phyloP scores from a whole-genome alignment of 352 stramenopile species.

The Phytophthora meadii region DNA sequence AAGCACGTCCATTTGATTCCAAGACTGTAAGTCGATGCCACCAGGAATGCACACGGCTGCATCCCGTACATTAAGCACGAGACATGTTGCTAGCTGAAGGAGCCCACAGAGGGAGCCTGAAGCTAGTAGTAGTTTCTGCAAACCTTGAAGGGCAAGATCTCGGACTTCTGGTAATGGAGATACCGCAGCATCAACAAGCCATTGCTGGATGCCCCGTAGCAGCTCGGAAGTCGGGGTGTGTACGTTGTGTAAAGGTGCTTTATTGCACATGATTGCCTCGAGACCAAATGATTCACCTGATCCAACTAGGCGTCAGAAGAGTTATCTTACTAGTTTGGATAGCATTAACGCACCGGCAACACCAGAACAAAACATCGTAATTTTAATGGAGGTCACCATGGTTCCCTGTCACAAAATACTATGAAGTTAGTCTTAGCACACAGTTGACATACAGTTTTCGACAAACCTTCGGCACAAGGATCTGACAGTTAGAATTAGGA shows the following conservation, averaged over 20 bases:
- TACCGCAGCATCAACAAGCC: conserved; percentile 67
- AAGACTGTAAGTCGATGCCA: conserved; percentile 49
- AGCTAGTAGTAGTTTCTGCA: conserved; percentile 70
- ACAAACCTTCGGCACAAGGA: conserved; percentile 60
- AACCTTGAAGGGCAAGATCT: conserved; percentile 63
- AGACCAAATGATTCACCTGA: conserved; percentile 60
- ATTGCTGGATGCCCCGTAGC: conserved; percentile 69
- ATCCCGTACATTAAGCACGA: conserved; percentile 62
- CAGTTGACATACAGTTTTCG: background rate
- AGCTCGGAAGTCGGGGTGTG: conserved; percentile 63
- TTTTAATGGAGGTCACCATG: conserved; percentile 49
- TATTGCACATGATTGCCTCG: conserved; percentile 57
- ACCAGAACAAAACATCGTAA: conserved; percentile 47
- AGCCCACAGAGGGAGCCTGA: conserved; percentile 85
- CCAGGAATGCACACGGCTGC: conserved; percentile 2
- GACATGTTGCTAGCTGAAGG: conserved; percentile 64
- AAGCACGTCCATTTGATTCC: conserved; percentile 69
- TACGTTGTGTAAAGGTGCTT: conserved; percentile 46
- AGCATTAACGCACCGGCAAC: conserved; percentile 29
- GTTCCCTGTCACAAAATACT: conserved; percentile 30
- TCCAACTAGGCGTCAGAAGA: conserved; percentile 9
- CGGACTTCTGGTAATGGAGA: conserved; percentile 57
- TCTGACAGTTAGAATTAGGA: conserved; percentile 30
- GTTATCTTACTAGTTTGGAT: background rate
- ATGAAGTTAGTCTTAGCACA: conserved; percentile 4